Base-by-base conservation (phyloP, 176 grass and related monocot species). In the Oryza punctata region DNA sequence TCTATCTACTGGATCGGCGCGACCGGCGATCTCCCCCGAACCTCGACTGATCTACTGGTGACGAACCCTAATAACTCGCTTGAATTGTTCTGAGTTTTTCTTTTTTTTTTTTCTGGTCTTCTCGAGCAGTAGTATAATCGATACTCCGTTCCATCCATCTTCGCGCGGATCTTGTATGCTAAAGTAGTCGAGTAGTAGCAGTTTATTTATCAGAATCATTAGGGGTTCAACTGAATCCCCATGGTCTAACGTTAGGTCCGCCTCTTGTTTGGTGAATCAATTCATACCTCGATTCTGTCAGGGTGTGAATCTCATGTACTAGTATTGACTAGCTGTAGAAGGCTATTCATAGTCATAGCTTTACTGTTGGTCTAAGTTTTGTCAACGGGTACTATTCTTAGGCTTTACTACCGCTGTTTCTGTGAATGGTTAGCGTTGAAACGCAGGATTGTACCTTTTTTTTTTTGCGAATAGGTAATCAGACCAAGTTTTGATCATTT, bases 291-390 rank as follows among this genome's bases (percentile, higher is more conserved):
- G 68, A 66, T 83, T 83, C 19, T 75, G 9, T 66, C 29, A 61
- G 35, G 0, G n/a, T 37, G 73, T 46, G 79, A 46, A 86, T 30
- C 78, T 90, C 67, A 35, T 86, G 78, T 33, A 78, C 72, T 33
- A 73, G 21, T 61, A 13, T 65, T 77, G 80, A n/a, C 32, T 85
- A 19, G 50, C 52, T 30, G 72, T 44, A 57, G 43, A 77, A 72
- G 27, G 8, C 46, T 82, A 82, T 86, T 35, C 33, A 35, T 38
- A 38, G 6, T 82, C 12, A 73, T 61, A 67, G 57, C 59, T 65
- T 23, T 60, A 21, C 15, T 5, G 18, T 35, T 46, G 25, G 79
- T 79, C 46, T 23, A 35, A 72, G 23, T 47, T 40, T 37, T 83
- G 83, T 82, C 73, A 67, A 86, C 67, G 61, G 67, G 28, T 27